Evolutionary conservation across 345 rosid genomes (phyloP), one percentile per base, ranked within the genome.

Genomic region (Microthlaspi erraticum): DNA sequence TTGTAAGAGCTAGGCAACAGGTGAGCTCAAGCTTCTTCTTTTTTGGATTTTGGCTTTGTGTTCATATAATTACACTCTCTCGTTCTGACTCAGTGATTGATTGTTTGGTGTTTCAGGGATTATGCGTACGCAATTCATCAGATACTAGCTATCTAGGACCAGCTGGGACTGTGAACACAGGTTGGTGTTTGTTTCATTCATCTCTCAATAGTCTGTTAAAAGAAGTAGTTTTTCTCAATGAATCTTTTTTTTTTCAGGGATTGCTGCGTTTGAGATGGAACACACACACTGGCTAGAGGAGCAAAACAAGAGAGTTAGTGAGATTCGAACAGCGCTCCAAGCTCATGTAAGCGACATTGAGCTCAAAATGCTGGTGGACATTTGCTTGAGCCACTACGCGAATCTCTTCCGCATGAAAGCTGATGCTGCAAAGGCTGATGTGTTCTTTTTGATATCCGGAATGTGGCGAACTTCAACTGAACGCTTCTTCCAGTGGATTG

Each of bases 401-500:
- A 80, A 81, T 66, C 89, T 90, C 66, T 93, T 93, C 81, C 85
- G 87, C 39, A 90, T 90, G 88, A 93, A 93, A 82, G 88, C 87
- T 13, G 90, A 83, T 39, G 96, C 87, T 67, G 90, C 97, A 20
- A 93, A 81, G 80, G 92, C 85, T 29, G 98, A 93, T 75, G 92
- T 93, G 63, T 88, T 93, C 84, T 87, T 87, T 79, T 68, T 93
- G 79, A 79, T 88, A 44, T 93, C 96, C 3, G 97, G 97, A 23
- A 87, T 77, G 56, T 90, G 98, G 98, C 82, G 88, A 69, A 93
- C 93, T 14, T 82, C 97, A 10, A 83, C 89, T 0, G 97, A 93
- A 51, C 87, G 89, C 19, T 87, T 94, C 68, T 91, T 88, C 68
- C 91, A 84, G 7, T 94, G 97, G 95, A 89, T 91, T 32, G 98